These are phyloP conservation scores for Globisporangium parvum DNA, from an alignment of 352 stramenopile genomes.

Conservation along the genomic window DNA sequence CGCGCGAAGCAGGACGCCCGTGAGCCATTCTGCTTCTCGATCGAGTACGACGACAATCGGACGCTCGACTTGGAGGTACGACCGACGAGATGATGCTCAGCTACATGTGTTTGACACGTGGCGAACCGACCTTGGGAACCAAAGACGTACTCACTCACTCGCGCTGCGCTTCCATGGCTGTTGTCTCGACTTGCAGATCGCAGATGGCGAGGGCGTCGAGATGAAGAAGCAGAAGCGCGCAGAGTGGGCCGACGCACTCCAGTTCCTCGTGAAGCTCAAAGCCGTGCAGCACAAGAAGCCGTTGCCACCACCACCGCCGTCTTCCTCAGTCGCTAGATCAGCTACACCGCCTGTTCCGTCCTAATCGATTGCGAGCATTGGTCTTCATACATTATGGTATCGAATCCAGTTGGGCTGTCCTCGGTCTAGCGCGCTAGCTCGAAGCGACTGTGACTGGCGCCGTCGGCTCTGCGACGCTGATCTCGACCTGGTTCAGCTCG, in stretches of 20 bases:
- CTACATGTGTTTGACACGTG: too few species aligned
- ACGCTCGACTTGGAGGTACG: slow-evolving; percentile 79
- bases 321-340: background rate
- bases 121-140: background rate
- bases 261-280: slow-evolving; percentile 72
- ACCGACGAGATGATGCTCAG: too few species aligned
- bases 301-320: background rate
- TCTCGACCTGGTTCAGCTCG: slow-evolving; percentile 13
- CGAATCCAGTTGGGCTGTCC: too few species aligned
- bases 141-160: background rate
- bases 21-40: slow-evolving; percentile 63
- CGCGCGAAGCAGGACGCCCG: slow-evolving; percentile 40
- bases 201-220: slow-evolving; percentile 52
- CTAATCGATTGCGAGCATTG: background rate
- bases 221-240: slow-evolving; percentile 51
- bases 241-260: slow-evolving; percentile 66
- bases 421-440: background rate
- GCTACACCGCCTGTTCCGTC: background rate
- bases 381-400: background rate
- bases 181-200: slow-evolving; percentile 27
- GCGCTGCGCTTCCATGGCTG: slow-evolving; percentile 1
- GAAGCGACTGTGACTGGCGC: background rate
- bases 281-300: slow-evolving; percentile 22
- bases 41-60: slow-evolving; percentile 69
- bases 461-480: slow-evolving; percentile 4